Percentiles rank a stretch among this genome's conserved stretches.
phyloP scores from a whole-genome alignment of 2,329 filamentous ascomycete species.

The Ophiostoma piceae region DNA sequence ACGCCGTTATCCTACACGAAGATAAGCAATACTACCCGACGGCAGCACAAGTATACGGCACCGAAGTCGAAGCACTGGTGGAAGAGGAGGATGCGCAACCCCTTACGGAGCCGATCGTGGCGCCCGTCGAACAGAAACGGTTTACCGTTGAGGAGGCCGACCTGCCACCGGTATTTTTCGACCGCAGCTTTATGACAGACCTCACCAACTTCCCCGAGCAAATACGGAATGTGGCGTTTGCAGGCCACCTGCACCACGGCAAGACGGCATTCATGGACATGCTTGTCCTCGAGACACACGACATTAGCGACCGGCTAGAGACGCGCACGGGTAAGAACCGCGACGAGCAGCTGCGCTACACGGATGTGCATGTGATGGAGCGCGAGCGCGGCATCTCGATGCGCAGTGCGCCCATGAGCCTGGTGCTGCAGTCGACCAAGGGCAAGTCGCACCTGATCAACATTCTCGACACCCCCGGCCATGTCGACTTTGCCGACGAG shows the following conservation, averaged over 20 bases:
- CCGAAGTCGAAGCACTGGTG: slow-evolving; percentile 90
- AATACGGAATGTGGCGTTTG: slow-evolving; percentile 85
- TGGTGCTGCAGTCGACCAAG: slow-evolving; percentile 80
- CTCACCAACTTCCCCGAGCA: slow-evolving; percentile 95
- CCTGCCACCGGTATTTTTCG: slow-evolving; percentile 80
- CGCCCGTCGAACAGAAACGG: slow-evolving; percentile 89
- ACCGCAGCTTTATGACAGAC: slow-evolving; percentile 88
- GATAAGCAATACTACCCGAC: slow-evolving; percentile 99
- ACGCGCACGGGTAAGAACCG: slow-evolving; percentile 73
- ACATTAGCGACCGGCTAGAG: slow-evolving; percentile 72
- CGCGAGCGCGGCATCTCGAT: slow-evolving; percentile 84
- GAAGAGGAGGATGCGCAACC: slow-evolving; percentile 97
- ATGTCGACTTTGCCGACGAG: slow-evolving; percentile 98
- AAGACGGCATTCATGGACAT: slow-evolving; percentile 99
- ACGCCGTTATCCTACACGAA: slow-evolving; percentile 95
- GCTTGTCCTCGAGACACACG: slow-evolving; percentile 92
- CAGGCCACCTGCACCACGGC: slow-evolving; percentile 91
- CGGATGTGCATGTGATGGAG: slow-evolving; percentile 84
- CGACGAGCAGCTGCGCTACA: slow-evolving; percentile 91
- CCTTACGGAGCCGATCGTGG: slow-evolving; percentile 86
- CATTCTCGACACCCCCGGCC: slow-evolving; percentile 90
- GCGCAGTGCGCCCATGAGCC: slow-evolving; percentile 89
- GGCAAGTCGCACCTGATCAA: slow-evolving; percentile 95
- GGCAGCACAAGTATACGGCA: slow-evolving; percentile 91
- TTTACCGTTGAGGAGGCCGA: slow-evolving; percentile 91